phyloP scores from a whole-genome alignment of 768 basidiomycete genomes.

The Boletus fagicola region DNA sequence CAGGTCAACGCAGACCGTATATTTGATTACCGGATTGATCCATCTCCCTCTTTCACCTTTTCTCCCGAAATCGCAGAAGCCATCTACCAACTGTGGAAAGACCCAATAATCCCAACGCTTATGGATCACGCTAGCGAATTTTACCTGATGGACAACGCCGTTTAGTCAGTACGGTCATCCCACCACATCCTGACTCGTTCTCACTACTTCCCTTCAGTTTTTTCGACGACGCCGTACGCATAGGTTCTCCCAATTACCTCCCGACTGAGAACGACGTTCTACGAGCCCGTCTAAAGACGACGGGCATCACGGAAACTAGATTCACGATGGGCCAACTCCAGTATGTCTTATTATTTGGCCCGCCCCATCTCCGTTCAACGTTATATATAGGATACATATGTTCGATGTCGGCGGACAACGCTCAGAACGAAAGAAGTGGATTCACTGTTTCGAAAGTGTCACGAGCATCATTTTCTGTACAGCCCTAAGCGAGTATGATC shows the following conservation, averaged over 20 bases:
- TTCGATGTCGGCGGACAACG: constrained; percentile 81
- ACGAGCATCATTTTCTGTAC: constrained; percentile 80
- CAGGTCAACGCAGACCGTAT: constrained; percentile 56
- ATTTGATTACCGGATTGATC: constrained; percentile 51
- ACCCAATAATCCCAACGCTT: constrained; percentile 53
- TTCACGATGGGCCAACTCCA: constrained; percentile 68
- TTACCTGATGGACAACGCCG: constrained; percentile 93
- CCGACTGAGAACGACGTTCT: constrained; percentile 87
- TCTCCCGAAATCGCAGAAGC: constrained; percentile 66
- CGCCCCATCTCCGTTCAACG: background rate
- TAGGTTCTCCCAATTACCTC: constrained; percentile 75
- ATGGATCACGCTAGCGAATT: constrained; percentile 71
- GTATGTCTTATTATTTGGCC: constrained; percentile 33
- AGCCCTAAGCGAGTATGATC: constrained; percentile 73
- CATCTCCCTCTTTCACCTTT: constrained; percentile 45
- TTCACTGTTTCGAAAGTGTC: constrained; percentile 76
- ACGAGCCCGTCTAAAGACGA: constrained; percentile 83
- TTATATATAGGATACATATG: constrained; percentile 52
- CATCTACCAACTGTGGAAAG: constrained; percentile 67
- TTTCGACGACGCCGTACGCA: constrained; percentile 80
- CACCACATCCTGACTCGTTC: background rate
- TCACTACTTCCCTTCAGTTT: constrained; percentile 50
- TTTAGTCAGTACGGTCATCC: constrained; percentile 57
- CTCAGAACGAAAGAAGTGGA: constrained; percentile 81
- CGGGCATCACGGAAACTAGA: constrained; percentile 87